A percentile compares a stretch with the other conserved stretches of the same genome.
Evolutionary conservation across 495 filamentous ascomycete genomes (phyloP).

Genomic region (Aspergillus steynii): DNA sequence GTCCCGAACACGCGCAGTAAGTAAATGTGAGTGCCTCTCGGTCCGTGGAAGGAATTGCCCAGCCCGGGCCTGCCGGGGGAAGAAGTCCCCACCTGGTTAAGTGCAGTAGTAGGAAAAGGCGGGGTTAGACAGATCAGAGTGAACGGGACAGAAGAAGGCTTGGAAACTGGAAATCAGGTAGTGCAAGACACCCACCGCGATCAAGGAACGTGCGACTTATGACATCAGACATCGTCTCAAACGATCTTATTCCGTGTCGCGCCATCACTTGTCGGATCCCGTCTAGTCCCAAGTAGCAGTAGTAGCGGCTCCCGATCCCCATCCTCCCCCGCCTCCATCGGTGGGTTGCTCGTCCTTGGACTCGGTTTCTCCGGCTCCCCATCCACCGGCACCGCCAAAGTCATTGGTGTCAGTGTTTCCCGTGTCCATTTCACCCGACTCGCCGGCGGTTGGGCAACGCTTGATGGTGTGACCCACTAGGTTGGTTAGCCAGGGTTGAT

Average conservation of each 20-base stretch:
- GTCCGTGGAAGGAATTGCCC: background rate
- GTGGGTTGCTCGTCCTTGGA: conserved; percentile 1
- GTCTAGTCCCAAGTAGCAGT: background rate
- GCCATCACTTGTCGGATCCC: background rate
- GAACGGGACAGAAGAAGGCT: background rate
- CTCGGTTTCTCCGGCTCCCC: conserved; percentile 5
- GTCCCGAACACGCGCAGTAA: background rate
- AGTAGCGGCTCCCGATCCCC: background rate
- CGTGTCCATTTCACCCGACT: conserved; percentile 2
- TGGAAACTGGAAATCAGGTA: too few species aligned
- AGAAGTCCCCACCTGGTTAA: background rate
- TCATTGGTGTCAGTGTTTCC: conserved; percentile 7
- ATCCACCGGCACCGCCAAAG: conserved; percentile 4
- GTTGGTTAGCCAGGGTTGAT: conserved; percentile 17
- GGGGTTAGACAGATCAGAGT: background rate
- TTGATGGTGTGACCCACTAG: conserved; percentile 67
- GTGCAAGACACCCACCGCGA: background rate
- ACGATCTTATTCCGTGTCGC: conserved; percentile 9
- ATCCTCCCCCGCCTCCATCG: conserved; percentile 3
- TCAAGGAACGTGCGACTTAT: conserved; percentile 8
- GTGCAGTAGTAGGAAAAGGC: background rate
- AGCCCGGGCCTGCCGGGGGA: background rate
- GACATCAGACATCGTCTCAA: conserved; percentile 13
- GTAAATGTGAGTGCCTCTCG: background rate
- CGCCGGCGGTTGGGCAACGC: conserved; percentile 49